Conservation (phyloP, 2,329 filamentous ascomycete species). For the Colletotrichum orchidophilum region DNA sequence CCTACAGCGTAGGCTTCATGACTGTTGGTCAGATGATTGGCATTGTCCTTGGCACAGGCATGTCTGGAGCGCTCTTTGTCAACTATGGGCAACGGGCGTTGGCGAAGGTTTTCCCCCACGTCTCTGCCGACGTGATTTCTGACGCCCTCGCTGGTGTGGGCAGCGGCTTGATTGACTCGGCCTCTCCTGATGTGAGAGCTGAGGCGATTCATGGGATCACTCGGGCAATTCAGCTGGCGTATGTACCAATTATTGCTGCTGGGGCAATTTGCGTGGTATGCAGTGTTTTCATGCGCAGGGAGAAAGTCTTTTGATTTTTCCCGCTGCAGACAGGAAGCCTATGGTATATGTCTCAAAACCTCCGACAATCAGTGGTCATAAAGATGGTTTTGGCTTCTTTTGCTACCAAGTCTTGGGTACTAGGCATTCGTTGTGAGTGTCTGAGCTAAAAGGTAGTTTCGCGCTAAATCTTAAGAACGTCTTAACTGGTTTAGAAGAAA, state of each 20-base stretch:
- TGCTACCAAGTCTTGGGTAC: too few relatives aligned
- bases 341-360: neutral
- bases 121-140: neutral
- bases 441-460: too few relatives aligned
- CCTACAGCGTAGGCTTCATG: slow-evolving; percentile 46
- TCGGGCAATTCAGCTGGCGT: neutral
- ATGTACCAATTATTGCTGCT: neutral
- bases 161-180: neutral
- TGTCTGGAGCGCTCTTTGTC: slow-evolving; percentile 31
- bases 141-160: neutral
- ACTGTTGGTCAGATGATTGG: slow-evolving; percentile 37
- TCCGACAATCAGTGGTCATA: neutral
- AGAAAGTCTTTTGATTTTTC: neutral
- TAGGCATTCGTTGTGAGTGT: too few relatives aligned
- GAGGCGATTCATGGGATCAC: neutral
- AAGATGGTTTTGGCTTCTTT: too few relatives aligned
- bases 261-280: neutral
- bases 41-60: slow-evolving; percentile 28
- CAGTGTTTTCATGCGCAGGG: neutral
- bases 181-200: neutral
- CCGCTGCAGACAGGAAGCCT: neutral
- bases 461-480: too few relatives aligned
- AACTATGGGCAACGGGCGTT: neutral
- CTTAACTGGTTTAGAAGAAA: too few relatives aligned
- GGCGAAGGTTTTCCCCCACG: neutral